Base-by-base conservation (phyloP, 768 basidiomycete species). In the Auricularia sp. region DNA sequence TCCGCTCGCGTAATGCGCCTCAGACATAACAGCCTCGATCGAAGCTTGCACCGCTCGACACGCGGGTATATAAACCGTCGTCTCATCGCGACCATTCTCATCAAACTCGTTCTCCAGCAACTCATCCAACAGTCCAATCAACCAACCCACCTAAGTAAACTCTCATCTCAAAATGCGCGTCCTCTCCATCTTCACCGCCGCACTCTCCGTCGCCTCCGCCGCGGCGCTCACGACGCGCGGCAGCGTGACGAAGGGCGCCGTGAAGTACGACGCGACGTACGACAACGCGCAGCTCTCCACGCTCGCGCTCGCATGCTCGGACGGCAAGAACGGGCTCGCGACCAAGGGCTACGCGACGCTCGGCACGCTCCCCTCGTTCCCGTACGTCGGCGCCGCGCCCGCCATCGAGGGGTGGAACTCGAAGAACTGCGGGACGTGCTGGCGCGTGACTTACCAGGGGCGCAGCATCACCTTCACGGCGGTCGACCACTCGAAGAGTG, bases 381-480 rank as follows among this genome's bases (percentile, higher is more conserved):
- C 79, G 1, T 67, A 71, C 63, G 70, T 80, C 51, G 76, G 79
- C 35, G 79, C 77, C 35, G 77, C 66, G 47, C 71, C 70, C 64
- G 75, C 72, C n/a, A 73, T 76, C 29, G 68, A 68, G 1, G 69
- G 71, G 0, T 73, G 36, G 45, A 61, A 71, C 67, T 73, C 72
- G 1, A 0, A 71, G 0, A 47, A 64, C n/a, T 77, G 75, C 37
- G 75, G 75, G 7, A 11, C 68, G 2, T 76, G 75, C 64, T 77
- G 77, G 56, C 64, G 67, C 3, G 66, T 77, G 54, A 73, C 70
- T 10, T 76, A 69, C 62, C 63, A 58, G 0, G 51, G 1, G 21
- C 65, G 11, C 10, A 67, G 51, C 13, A 69, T 69, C 62, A 65
- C 58, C 64, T 67, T 65, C 14, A 42, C 39, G 8, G 39, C 39